Evolutionary conservation across 192 early-diverging fungal species (phyloP).

Genomic region (Umbelopsis isabellina): DNA sequence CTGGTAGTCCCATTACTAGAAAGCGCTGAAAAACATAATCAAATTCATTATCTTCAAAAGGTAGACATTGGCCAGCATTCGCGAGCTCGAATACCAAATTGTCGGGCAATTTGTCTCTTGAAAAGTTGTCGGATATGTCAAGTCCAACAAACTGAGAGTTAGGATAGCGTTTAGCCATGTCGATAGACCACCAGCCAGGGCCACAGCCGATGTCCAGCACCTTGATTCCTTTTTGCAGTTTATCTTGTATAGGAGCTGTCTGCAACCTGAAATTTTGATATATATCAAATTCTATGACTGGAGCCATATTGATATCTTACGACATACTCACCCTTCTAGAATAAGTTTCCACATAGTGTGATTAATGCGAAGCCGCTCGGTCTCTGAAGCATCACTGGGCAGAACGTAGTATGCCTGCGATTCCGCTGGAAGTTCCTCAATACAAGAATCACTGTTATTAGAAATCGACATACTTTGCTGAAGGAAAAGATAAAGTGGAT

Average conservation of each 20-base stretch:
- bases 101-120: constrained; percentile 11
- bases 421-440: background rate
- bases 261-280: constrained; percentile 18
- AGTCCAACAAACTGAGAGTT: constrained; percentile 41
- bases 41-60: constrained; percentile 35
- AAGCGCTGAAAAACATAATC: constrained; percentile 45
- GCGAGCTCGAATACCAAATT: constrained; percentile 29
- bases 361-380: constrained; percentile 32
- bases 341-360: constrained; percentile 31
- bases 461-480: no score
- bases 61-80: constrained; percentile 31
- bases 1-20: constrained; percentile 38
- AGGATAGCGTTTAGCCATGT: constrained; percentile 40
- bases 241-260: constrained; percentile 32
- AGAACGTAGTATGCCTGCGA: constrained; percentile 30
- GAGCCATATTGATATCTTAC: background rate
- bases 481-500: no score
- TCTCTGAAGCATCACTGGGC: constrained; percentile 35
- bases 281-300: background rate
- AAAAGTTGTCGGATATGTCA: constrained; percentile 39
- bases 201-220: constrained; percentile 45
- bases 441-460: no score
- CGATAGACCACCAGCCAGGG: constrained; percentile 40
- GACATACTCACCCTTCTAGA: constrained; percentile 18
- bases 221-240: constrained; percentile 28